These are phyloP conservation scores for Acanthamoeba triangularis DNA, from an alignment of 208 protist genomes.

Conservation along the genomic window DNA sequence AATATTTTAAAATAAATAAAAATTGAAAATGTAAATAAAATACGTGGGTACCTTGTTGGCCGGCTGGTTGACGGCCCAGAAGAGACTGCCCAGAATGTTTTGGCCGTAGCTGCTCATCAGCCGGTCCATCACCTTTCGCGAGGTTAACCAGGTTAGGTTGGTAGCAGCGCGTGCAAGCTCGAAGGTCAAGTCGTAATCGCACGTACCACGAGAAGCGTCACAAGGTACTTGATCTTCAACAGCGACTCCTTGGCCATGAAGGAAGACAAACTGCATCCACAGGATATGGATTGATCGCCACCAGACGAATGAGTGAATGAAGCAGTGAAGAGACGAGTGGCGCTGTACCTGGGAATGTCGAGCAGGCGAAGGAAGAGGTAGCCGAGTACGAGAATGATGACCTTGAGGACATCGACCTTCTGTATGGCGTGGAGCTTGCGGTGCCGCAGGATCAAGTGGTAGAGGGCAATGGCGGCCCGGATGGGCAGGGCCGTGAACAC, in stretches of 20 bases:
- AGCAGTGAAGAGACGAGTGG: neutral
- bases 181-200: neutral
- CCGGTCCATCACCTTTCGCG: neutral
- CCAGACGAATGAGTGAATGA: neutral
- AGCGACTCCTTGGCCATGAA: constrained; percentile 47
- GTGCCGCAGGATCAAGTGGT: neutral
- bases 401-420: constrained; percentile 26
- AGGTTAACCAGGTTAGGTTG: neutral
- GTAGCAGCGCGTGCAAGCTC: neutral
- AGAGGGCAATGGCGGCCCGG: neutral
- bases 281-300: neutral
- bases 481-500: constrained; percentile 44
- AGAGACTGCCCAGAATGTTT: constrained; percentile 44
- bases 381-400: neutral
- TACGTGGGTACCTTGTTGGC: neutral
- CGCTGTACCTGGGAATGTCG: constrained; percentile 29
- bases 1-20: too few relatives aligned
- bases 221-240: constrained; percentile 19
- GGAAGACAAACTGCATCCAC: neutral
- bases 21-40: neutral
- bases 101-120: constrained; percentile 43
- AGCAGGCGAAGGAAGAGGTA: constrained; percentile 22
- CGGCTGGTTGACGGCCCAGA: constrained; percentile 40
- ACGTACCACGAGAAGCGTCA: constrained; percentile 42
- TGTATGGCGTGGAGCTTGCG: constrained; percentile 17